Percentiles rank a stretch among this genome's conserved stretches.
These are phyloP conservation scores for Debaryomyces prosopidis DNA, from an alignment of 805 yeast species.

Conservation along the genomic window DNA sequence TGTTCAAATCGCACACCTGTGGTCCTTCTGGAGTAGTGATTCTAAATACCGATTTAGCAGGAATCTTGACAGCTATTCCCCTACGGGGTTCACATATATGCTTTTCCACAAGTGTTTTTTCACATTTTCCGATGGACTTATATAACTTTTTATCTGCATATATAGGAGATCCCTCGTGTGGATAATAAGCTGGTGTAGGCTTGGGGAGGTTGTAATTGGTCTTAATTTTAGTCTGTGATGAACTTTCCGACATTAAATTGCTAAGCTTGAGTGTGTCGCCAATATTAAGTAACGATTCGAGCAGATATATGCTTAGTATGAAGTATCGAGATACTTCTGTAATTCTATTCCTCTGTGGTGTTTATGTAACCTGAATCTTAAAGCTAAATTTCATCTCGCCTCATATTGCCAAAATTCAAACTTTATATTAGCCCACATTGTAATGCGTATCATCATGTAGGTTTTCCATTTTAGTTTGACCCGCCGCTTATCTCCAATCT, in stretches of 20 bases:
- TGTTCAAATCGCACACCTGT: conserved; percentile 68
- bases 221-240: conserved; percentile 32
- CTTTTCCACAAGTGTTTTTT: conserved; percentile 42
- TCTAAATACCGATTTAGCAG: conserved; percentile 58
- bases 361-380: too few species aligned
- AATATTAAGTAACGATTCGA: too few species aligned
- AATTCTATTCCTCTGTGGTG: too few species aligned
- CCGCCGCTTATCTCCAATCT: too few species aligned
- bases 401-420: too few species aligned
- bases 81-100: conserved; percentile 53
- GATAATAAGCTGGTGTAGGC: conserved; percentile 59
- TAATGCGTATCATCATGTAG: too few species aligned
- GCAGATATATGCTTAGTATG: too few species aligned
- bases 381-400: too few species aligned
- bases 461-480: too few species aligned
- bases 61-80: conserved; percentile 64
- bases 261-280: too few species aligned
- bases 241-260: conserved; percentile 3
- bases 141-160: conserved; percentile 53
- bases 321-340: too few species aligned
- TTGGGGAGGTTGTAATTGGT: conserved; percentile 37
- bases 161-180: conserved; percentile 53
- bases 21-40: conserved; percentile 69
- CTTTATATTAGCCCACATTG: too few species aligned
- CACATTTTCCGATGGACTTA: conserved; percentile 42